A percentile compares a stretch with the other conserved stretches of the same genome.
Conservation (phyloP, 805 yeast genomes). For the Suhomyces pyralidae region DNA sequence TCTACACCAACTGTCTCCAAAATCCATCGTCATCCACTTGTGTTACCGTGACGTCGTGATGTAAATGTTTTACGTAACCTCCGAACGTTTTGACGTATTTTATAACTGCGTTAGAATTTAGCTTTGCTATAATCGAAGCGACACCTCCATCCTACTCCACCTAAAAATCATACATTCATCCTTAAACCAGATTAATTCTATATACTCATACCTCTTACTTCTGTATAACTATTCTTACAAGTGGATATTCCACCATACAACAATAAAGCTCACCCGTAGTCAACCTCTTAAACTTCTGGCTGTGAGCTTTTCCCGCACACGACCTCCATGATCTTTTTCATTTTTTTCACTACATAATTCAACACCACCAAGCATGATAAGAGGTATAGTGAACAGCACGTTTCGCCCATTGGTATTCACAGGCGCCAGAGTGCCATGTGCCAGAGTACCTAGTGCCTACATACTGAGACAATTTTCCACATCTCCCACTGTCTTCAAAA, state of each 20-base stretch:
- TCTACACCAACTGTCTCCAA: too few species aligned
- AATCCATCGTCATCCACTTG: too few species aligned
- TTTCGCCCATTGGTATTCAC: background rate
- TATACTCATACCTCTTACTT: too few species aligned
- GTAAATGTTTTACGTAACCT: background rate
- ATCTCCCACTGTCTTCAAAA: constrained; percentile 20
- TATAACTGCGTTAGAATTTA: too few species aligned
- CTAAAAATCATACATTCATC: background rate
- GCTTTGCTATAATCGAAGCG: background rate
- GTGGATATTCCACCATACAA: background rate
- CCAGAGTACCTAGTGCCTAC: background rate
- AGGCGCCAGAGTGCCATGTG: background rate
- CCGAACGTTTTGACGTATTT: background rate
- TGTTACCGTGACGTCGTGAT: too few species aligned
- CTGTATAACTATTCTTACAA: background rate
- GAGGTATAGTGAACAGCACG: background rate
- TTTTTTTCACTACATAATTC: background rate
- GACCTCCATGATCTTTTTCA: background rate
- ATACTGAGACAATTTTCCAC: constrained; percentile 9
- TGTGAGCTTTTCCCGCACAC: background rate
- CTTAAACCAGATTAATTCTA: too few species aligned
- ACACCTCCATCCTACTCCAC: background rate
- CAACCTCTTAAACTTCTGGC: too few species aligned
- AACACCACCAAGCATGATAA: background rate
- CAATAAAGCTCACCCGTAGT: too few species aligned